Percentiles rank a stretch among this genome's conserved stretches.
Evolutionary conservation across 495 filamentous ascomycete species (phyloP).

Genomic region (Neurospora sp.): DNA sequence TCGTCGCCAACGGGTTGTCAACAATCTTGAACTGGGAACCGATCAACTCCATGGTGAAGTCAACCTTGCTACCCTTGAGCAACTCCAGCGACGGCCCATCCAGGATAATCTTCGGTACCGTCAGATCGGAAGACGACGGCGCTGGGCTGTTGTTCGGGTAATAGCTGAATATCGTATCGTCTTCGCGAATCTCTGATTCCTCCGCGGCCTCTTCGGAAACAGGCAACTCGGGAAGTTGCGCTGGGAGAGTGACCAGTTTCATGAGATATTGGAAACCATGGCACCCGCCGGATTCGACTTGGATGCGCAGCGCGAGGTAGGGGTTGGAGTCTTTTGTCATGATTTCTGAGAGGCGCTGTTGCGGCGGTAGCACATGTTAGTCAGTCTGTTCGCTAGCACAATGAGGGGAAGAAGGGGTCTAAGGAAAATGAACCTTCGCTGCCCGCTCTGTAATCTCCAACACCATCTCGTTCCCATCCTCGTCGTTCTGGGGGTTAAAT

Average conservation of each 20-base stretch:
- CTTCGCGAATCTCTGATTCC: constrained; percentile 39
- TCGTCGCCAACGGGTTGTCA: constrained; percentile 80
- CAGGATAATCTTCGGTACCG: constrained; percentile 70
- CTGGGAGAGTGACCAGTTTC: constrained; percentile 57
- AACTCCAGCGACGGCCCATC: constrained; percentile 81
- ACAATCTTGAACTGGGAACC: constrained; percentile 96
- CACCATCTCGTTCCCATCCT: constrained; percentile 71
- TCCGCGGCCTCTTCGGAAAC: constrained; percentile 13
- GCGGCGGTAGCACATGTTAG: not conserved
- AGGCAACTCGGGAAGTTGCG: constrained; percentile 21
- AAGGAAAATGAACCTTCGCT: constrained; percentile 49
- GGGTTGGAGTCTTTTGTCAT: constrained; percentile 68
- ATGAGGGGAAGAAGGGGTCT: not conserved
- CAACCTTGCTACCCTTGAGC: constrained; percentile 83
- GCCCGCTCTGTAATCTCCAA: constrained; percentile 76
- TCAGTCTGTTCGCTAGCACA: not conserved
- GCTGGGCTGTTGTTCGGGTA: constrained; percentile 3
- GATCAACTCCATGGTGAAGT: constrained; percentile 94
- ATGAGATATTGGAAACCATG: constrained; percentile 98
- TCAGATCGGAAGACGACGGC: constrained; percentile 6
- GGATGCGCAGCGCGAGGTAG: constrained; percentile 73
- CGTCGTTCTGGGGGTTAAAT: constrained; percentile 57
- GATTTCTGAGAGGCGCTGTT: constrained; percentile 60
- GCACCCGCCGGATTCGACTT: constrained; percentile 85
- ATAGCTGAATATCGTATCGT: constrained; percentile 59